Base-by-base conservation (phyloP, 2,329 filamentous ascomycete species). In the Cadophora gregata region DNA sequence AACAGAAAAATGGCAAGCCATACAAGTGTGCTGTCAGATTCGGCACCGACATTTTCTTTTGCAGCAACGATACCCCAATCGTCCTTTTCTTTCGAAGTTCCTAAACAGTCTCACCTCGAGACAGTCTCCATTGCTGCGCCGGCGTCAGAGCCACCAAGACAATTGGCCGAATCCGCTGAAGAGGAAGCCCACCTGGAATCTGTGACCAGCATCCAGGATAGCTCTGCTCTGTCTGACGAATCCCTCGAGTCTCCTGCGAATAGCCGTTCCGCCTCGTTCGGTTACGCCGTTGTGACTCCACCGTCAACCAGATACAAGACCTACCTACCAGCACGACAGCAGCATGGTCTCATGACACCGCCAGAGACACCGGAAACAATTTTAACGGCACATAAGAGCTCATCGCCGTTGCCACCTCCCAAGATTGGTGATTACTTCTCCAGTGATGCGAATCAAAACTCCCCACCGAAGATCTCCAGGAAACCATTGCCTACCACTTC, bases 271-370 rank as follows among this genome's bases (percentile, higher is more conserved):
- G 53, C 16, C n/a, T 60, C 58, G 8, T 65, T 65, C n/a, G 63
- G 63, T 25, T 58, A 56, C 38, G 65, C 65, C 31, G 24, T 64
- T 29, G 38, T 67, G 33, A 67, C 62, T 10, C 65, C 65, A 19
- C 36, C 65, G 16, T 55, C 60, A 19, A 55, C 50, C 5, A 29
- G 33, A 19, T 61, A 63, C 24, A 64, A 59, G 47, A 56, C 62
- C 10, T 63, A 67, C 16, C 48, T 67, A 2, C 48, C 61, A 8
- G 62, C 65, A 25, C 56, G 56, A 12, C 56, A 58, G 29, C 27
- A 24, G 14, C 56, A 61, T 24, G 36, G 29, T 33, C 36, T 64
- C 8, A 29, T 33, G 10, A 60, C 65, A 61, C 53, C 53, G 19
- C 53, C 53, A 5, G 53, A 58, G 19, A 38, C 53, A 2, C 53